phyloP scores from a whole-genome alignment of 805 yeast species.

The Komagataella ulmi region DNA sequence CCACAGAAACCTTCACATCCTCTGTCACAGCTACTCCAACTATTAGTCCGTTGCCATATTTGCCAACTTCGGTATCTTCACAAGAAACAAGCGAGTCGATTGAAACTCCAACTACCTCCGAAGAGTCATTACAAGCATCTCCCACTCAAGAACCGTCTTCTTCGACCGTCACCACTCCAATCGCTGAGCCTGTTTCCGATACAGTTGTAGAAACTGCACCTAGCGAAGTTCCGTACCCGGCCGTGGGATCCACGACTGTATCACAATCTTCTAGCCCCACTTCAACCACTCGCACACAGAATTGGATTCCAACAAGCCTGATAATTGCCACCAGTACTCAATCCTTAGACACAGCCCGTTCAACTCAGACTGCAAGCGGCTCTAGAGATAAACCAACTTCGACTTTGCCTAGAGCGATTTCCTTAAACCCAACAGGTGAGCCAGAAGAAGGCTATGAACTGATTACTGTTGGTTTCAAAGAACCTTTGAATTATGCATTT shows the following conservation, averaged over 20 bases:
- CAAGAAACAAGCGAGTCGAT: background rate
- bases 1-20: background rate
- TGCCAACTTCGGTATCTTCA: background rate
- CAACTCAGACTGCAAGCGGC: conserved; percentile 11
- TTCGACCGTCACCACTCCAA: background rate
- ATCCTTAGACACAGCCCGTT: conserved; percentile 16
- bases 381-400: conserved; percentile 25
- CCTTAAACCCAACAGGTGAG: conserved; percentile 36
- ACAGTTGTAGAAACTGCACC: background rate
- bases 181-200: background rate
- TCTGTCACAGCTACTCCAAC: background rate
- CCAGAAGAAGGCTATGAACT: conserved; percentile 38
- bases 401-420: conserved; percentile 64
- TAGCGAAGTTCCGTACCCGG: background rate
- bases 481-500: conserved; percentile 72
- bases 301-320: conserved; percentile 32
- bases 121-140: background rate
- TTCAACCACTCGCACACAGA: conserved; percentile 8
- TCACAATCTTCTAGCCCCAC: background rate
- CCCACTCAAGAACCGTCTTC: background rate
- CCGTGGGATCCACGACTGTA: conserved; percentile 1
- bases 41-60: background rate
- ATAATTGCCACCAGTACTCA: conserved; percentile 16
- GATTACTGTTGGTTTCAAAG: conserved; percentile 68
- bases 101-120: background rate